These are phyloP conservation scores for Saturnispora silvae DNA, from an alignment of 805 yeast genomes.

Conservation along the genomic window DNA sequence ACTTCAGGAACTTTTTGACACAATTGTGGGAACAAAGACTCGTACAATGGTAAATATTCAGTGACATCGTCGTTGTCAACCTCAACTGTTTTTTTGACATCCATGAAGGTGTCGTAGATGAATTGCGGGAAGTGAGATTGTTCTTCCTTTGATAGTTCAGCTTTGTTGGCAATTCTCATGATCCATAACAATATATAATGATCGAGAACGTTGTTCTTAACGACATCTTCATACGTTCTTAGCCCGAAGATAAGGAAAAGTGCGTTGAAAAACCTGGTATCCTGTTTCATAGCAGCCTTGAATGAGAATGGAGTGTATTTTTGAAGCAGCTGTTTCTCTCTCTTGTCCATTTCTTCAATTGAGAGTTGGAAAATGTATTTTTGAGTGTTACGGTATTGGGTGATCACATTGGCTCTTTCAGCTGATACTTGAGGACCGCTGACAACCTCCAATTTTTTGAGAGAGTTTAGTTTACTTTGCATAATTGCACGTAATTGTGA, in stretches of 20 bases:
- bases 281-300: slow-evolving; percentile 35
- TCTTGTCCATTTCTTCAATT: slow-evolving; percentile 33
- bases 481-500: slow-evolving; percentile 43
- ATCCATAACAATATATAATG: slow-evolving; percentile 55
- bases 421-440: slow-evolving; percentile 16
- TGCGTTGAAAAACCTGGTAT: slow-evolving; percentile 31
- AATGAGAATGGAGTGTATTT: slow-evolving; percentile 44
- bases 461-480: slow-evolving; percentile 35
- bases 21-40: slow-evolving; percentile 32
- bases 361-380: slow-evolving; percentile 34
- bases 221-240: slow-evolving; percentile 40
- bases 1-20: slow-evolving; percentile 38
- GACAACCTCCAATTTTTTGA: slow-evolving; percentile 26
- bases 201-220: slow-evolving; percentile 38
- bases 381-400: slow-evolving; percentile 40
- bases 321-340: slow-evolving; percentile 36
- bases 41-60: slow-evolving; percentile 44
- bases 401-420: slow-evolving; percentile 26
- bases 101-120: slow-evolving; percentile 25
- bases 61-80: slow-evolving; percentile 43
- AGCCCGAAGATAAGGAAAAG: slow-evolving; percentile 49
- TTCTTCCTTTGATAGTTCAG: slow-evolving; percentile 25
- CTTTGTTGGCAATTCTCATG: slow-evolving; percentile 43
- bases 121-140: slow-evolving; percentile 39
- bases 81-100: slow-evolving; percentile 23